Evolutionary conservation across 345 rosid genomes (phyloP), one percentile per base, ranked within the genome.

Genomic region (Cardamine occulta): DNA sequence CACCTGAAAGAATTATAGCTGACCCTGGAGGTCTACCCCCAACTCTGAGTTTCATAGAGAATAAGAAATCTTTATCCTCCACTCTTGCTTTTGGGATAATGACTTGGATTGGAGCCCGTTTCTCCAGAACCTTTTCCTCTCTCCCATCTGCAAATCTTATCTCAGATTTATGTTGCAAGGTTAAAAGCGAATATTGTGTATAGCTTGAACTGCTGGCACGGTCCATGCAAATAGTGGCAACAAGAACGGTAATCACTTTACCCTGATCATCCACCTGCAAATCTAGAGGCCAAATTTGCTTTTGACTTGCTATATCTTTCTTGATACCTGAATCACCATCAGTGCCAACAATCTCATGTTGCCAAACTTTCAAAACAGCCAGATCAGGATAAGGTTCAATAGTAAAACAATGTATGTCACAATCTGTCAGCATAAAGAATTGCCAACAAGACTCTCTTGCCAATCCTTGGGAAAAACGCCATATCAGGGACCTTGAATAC

Each of bases 71-170:
- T 78, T 90, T 97, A 42, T 90, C 91, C 79, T 94, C 98, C 52
- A 91, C 89, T 84, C 93, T 88, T 74, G 98, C 98, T 87, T 94
- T 94, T 45, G 98, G 98, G 66, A 94, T 91, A 75, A 94, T 88
- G 78, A 87, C 98, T 86, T 94, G 97, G 55, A 88, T 80, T 70
- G 95, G 97, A 81, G 86, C 87, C 75, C 80, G 88, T 83, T 94
- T 91, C 91, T 91, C 97, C 82, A 94, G 83, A 49, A 90, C 78
- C 68, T 85, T 80, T 64, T 88, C 87, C 56, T 77, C 82, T 63
- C 49, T 55, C 48, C 78, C 84, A 67, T 89, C 80, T 18, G 81
- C 18, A 51, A 47, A 31, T 62, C 77, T 82, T 56, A 54, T 79
- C 72, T 85, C 85, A 55, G 96, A 90, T 56, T 83, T 91, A 66